These are phyloP conservation scores for Plenodomus lindquistii DNA, from an alignment of 2,329 filamentous ascomycete genomes.

Conservation along the genomic window DNA sequence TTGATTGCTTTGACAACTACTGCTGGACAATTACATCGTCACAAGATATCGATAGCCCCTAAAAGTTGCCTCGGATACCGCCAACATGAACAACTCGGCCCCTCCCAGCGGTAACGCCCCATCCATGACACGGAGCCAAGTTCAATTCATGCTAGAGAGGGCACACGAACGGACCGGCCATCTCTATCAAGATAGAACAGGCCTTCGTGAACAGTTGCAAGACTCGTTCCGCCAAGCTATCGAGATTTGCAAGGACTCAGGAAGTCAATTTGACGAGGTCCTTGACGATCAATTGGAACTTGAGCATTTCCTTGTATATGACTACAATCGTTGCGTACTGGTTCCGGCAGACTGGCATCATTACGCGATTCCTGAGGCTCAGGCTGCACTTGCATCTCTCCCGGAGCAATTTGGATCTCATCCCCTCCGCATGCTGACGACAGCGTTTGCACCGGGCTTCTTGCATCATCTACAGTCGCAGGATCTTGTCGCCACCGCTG, in stretches of 20 bases:
- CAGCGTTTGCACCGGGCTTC: no score
- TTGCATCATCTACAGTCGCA: no score
- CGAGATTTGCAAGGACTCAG: slow-evolving; percentile 2
- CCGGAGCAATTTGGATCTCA: no score
- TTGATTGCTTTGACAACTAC: no score
- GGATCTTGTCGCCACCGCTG: no score
- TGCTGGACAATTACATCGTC: no score
- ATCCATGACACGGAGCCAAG: slow-evolving; percentile 2
- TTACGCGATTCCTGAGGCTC: neutral
- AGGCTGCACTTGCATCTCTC: neutral
- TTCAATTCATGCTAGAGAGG: slow-evolving; percentile 7
- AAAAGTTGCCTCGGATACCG: no score
- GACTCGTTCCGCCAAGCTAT: neutral
- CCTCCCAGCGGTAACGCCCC: no score
- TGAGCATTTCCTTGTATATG: slow-evolving; percentile 9
- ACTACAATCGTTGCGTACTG: slow-evolving; percentile 20
- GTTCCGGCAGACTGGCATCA: no score
- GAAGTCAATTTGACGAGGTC: slow-evolving; percentile 1
- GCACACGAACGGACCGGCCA: slow-evolving; percentile 1
- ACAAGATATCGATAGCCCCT: no score
- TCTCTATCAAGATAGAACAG: slow-evolving; percentile 3
- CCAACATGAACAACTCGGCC: no score
- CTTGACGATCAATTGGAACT: slow-evolving; percentile 1
- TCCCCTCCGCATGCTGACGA: no score
- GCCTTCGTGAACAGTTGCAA: slow-evolving; percentile 7